These are phyloP conservation scores for Ceratocystis papillata DNA, from an alignment of 2,329 filamentous ascomycete genomes.

Conservation along the genomic window DNA sequence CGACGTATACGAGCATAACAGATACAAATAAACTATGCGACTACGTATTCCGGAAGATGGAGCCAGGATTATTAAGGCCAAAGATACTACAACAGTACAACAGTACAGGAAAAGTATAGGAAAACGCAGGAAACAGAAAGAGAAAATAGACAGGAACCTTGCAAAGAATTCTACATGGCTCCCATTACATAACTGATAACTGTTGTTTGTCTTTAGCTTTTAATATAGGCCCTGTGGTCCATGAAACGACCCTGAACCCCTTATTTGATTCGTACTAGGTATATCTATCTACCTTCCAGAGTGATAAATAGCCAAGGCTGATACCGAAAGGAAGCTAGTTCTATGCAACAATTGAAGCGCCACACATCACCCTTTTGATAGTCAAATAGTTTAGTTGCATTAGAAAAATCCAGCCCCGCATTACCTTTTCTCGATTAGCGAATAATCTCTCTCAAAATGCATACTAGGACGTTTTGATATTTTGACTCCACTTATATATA, in stretches of 20 bases:
- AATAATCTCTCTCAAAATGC: too few relatives aligned
- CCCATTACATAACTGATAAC: too few relatives aligned
- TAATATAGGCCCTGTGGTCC: not conserved
- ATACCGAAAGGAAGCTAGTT: not conserved
- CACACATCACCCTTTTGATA: too few relatives aligned
- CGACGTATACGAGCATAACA: not conserved
- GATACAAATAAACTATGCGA: not conserved
- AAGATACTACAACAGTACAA: not conserved
- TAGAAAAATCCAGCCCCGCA: too few relatives aligned
- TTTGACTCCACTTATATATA: too few relatives aligned
- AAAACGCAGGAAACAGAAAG: not conserved
- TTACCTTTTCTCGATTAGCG: too few relatives aligned
- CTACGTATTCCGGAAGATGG: conserved; percentile 2
- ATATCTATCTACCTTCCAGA: not conserved
- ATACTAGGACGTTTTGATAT: too few relatives aligned
- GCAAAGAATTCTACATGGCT: not conserved
- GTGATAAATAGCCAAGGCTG: not conserved
- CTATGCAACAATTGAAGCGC: not conserved
- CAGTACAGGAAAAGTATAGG: not conserved
- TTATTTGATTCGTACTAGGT: not conserved
- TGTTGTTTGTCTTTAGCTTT: too few relatives aligned
- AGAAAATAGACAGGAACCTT: not conserved
- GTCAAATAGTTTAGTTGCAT: too few relatives aligned
- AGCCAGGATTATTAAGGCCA: not conserved
- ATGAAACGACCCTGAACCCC: not conserved